Evolutionary conservation across 1,139 yeast genomes (phyloP).

Genomic region (Blastobotrys buckinghamii): DNA sequence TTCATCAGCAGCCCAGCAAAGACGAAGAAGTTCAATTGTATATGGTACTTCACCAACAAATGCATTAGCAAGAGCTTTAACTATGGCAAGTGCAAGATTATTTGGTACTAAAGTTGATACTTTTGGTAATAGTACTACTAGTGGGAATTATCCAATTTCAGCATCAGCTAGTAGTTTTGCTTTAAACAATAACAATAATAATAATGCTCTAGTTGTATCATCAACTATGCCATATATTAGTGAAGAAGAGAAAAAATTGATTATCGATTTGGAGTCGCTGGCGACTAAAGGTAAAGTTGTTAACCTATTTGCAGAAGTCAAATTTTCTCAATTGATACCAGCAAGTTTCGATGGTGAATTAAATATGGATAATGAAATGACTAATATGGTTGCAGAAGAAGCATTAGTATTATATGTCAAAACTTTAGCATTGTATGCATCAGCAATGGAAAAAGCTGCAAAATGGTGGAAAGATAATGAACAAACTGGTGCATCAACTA

Average conservation of each 20-base stretch:
- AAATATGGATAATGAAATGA: constrained; percentile 53
- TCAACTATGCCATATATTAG: constrained; percentile 14
- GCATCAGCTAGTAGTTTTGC: constrained; percentile 4
- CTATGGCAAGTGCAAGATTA: constrained; percentile 79
- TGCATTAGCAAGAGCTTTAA: constrained; percentile 82
- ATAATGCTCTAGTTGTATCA: not conserved
- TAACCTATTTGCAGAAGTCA: constrained; percentile 83
- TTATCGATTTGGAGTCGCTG: constrained; percentile 57
- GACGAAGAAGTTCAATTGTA: constrained; percentile 31
- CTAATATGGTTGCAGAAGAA: constrained; percentile 67
- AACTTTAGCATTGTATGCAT: constrained; percentile 71
- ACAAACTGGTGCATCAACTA: constrained; percentile 36
- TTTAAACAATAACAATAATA: not conserved
- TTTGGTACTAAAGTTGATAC: constrained; percentile 50
- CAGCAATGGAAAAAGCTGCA: constrained; percentile 79
- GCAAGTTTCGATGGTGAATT: constrained; percentile 40
- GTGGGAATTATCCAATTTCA: constrained; percentile 34
- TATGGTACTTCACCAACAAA: constrained; percentile 71
- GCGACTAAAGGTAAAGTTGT: constrained; percentile 91
- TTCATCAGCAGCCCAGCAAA: not conserved
- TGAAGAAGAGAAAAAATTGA: constrained; percentile 35
- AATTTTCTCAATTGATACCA: constrained; percentile 77
- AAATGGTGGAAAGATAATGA: constrained; percentile 75
- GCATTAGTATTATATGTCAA: constrained; percentile 82
- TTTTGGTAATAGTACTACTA: constrained; percentile 19